phyloP scores from a whole-genome alignment of 2,329 filamentous ascomycete species.

The Peltaster fructicola region DNA sequence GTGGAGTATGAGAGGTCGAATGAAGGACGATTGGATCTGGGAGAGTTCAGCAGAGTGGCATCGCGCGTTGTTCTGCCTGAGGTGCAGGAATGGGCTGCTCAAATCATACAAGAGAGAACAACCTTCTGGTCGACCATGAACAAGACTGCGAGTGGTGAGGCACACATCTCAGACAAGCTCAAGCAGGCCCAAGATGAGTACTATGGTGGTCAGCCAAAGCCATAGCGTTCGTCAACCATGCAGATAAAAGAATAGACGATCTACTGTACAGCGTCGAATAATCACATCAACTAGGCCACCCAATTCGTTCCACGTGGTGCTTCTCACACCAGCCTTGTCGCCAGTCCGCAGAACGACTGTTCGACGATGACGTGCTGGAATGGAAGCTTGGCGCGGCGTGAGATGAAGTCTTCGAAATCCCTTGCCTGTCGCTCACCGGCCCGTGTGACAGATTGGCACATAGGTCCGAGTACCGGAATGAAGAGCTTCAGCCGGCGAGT shows the following conservation, averaged over 20 bases:
- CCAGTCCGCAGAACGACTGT: too few species aligned
- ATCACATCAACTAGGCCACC: not conserved
- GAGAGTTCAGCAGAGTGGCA: conserved; percentile 73
- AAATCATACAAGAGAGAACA: conserved; percentile 59
- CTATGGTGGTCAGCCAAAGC: conserved; percentile 10
- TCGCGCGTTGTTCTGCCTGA: conserved; percentile 56
- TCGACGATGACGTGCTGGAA: too few species aligned
- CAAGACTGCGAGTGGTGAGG: conserved; percentile 11
- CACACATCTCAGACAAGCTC: conserved; percentile 11
- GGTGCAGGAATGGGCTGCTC: conserved; percentile 60
- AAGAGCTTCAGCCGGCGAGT: too few species aligned
- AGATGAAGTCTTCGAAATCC: too few species aligned
- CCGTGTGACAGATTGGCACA: too few species aligned
- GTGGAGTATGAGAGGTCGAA: conserved; percentile 76
- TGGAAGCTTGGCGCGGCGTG: too few species aligned
- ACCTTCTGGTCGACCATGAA: conserved; percentile 44
- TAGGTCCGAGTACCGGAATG: too few species aligned
- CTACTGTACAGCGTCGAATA: not conserved
- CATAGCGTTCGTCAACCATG: too few species aligned
- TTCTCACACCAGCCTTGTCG: too few species aligned
- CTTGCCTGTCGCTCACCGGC: too few species aligned
- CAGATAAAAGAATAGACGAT: not conserved
- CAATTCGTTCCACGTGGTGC: too few species aligned
- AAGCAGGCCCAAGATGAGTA: conserved; percentile 19
- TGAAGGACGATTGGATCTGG: conserved; percentile 51